Conservation (phyloP, 2,329 filamentous ascomycete species). For the Dactylellina haptotyla region DNA sequence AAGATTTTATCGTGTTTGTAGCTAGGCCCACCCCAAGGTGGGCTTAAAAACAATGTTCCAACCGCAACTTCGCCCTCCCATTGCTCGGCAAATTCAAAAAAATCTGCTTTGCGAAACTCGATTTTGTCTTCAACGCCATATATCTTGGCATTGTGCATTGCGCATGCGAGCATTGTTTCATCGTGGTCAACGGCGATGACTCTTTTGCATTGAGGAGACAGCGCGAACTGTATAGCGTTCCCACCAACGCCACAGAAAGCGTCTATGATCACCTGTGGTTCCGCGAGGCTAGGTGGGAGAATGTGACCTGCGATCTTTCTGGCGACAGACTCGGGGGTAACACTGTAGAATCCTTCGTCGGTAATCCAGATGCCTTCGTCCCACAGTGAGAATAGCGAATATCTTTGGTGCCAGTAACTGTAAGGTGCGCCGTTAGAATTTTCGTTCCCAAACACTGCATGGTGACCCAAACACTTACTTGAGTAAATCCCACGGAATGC, state of each 20-base stretch:
- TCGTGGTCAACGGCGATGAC: slow-evolving; percentile 92
- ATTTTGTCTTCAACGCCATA: slow-evolving; percentile 83
- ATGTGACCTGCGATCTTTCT: slow-evolving; percentile 71
- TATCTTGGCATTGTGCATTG: slow-evolving; percentile 87
- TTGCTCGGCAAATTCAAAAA: slow-evolving; percentile 72
- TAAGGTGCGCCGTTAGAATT: neutral
- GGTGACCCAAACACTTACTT: slow-evolving; percentile 15
- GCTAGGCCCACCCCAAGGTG: slow-evolving; percentile 77
- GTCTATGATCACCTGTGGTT: slow-evolving; percentile 76
- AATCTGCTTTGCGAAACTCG: slow-evolving; percentile 87
- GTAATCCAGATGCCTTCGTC: slow-evolving; percentile 91
- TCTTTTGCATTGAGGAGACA: slow-evolving; percentile 78
- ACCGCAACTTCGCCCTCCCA: slow-evolving; percentile 64
- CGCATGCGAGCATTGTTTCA: slow-evolving; percentile 81
- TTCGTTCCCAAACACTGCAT: neutral
- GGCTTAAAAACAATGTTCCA: slow-evolving; percentile 64
- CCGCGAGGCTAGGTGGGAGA: slow-evolving; percentile 55
- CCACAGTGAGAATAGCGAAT: slow-evolving; percentile 86
- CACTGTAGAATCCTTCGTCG: slow-evolving; percentile 93
- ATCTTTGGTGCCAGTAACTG: slow-evolving; percentile 90
- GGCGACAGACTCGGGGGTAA: slow-evolving; percentile 92
- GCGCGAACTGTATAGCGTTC: slow-evolving; percentile 93
- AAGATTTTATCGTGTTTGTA: slow-evolving; percentile 78
- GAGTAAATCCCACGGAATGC: slow-evolving; percentile 47
- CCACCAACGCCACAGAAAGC: slow-evolving; percentile 91